A percentile compares a stretch with the other conserved stretches of the same genome.
Conservation (phyloP, 768 basidiomycete species). For the Rhizopogon roseolus region DNA sequence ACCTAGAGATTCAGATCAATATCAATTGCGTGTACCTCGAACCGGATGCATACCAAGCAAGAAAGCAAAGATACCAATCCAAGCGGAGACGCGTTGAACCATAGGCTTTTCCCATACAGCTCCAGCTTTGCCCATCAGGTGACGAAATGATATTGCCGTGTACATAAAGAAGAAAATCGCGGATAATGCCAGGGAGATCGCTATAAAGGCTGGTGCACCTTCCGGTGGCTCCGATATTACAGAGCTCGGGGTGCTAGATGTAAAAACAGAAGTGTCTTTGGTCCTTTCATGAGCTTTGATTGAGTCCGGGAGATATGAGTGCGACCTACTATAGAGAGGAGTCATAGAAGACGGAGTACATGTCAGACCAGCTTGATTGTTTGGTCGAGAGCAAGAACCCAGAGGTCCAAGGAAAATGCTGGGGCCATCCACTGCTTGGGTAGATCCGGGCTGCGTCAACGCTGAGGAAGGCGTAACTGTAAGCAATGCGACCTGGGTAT, state of each 20-base stretch:
- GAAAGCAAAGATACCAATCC: constrained; percentile 77
- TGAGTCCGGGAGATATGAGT: neutral
- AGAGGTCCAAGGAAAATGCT: constrained; percentile 62
- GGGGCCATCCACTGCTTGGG: constrained; percentile 53
- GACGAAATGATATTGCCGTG: constrained; percentile 60
- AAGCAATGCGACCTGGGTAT: constrained; percentile 58
- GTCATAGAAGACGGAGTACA: constrained; percentile 54
- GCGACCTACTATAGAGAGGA: constrained; percentile 55
- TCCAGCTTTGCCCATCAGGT: constrained; percentile 52
- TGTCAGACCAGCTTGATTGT: constrained; percentile 42
- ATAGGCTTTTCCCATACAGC: constrained; percentile 49
- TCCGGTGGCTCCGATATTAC: constrained; percentile 57
- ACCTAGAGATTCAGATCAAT: constrained; percentile 32
- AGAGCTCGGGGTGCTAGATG: constrained; percentile 47
- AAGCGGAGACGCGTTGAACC: constrained; percentile 57
- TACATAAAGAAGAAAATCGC: constrained; percentile 62
- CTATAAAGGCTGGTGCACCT: constrained; percentile 59
- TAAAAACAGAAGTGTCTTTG: constrained; percentile 63
- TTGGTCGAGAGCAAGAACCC: constrained; percentile 61
- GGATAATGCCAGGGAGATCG: constrained; percentile 52
- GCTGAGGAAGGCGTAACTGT: constrained; percentile 54
- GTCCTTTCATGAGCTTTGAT: neutral
- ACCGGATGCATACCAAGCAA: constrained; percentile 47
- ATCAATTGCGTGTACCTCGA: neutral
- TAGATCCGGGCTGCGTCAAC: constrained; percentile 31